phyloP scores from a whole-genome alignment of 2,329 filamentous ascomycete species.

The Ophiocordyceps camponoti-saundersi region DNA sequence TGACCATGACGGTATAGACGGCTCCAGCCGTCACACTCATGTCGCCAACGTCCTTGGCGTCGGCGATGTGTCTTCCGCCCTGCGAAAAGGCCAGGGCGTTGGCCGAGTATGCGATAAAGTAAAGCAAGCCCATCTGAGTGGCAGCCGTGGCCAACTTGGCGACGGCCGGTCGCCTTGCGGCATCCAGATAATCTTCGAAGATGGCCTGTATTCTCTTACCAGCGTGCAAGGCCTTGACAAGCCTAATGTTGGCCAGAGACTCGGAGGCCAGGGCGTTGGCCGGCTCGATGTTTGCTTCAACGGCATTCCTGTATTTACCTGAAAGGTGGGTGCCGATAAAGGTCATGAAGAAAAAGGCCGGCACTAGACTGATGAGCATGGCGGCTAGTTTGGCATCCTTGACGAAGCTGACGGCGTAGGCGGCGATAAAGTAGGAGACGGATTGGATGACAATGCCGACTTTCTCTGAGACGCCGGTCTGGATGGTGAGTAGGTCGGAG shows the following conservation, averaged over 20 bases:
- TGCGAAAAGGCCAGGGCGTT: constrained; percentile 55
- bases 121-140: constrained; percentile 41
- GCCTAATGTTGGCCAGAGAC: constrained; percentile 38
- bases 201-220: constrained; percentile 39
- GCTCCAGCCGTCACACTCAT: constrained; percentile 21
- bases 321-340: constrained; percentile 36
- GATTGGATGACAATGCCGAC: constrained; percentile 47
- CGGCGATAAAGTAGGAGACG: constrained; percentile 48
- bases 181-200: constrained; percentile 34
- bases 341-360: constrained; percentile 43
- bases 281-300: constrained; percentile 35
- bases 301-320: constrained; percentile 29
- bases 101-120: constrained; percentile 50
- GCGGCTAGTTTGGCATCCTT: constrained; percentile 44
- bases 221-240: constrained; percentile 48
- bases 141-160: constrained; percentile 41
- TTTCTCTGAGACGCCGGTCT: constrained; percentile 53
- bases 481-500: constrained; percentile 48
- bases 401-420: constrained; percentile 50
- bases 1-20: constrained; percentile 47
- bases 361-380: constrained; percentile 45
- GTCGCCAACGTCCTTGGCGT: constrained; percentile 16
- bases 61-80: constrained; percentile 35
- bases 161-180: constrained; percentile 32
- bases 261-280: constrained; percentile 48